Conservation (phyloP, 2,329 filamentous ascomycete genomes). For the Cryoendolithus antarcticus region DNA sequence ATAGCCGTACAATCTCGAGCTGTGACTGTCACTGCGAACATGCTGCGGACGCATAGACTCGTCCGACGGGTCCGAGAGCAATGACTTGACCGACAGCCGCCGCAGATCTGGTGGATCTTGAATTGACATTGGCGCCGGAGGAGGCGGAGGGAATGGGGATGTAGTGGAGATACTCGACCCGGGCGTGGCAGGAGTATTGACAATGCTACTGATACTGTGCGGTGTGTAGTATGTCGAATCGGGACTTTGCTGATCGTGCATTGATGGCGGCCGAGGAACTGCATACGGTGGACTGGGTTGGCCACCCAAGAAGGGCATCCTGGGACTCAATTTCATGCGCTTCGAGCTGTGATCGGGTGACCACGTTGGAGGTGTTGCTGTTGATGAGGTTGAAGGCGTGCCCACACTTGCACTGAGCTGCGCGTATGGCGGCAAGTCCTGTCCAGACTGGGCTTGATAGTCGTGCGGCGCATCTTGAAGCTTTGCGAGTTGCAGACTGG, state of each 20-base stretch:
- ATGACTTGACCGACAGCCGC: conserved; percentile 52
- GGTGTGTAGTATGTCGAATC: conserved; percentile 21
- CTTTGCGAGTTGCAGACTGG: no score
- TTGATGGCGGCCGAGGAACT: conserved; percentile 14
- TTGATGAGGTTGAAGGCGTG: not conserved
- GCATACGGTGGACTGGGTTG: conserved; percentile 15
- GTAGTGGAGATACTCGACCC: conserved; percentile 21
- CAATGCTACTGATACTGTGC: conserved; percentile 27
- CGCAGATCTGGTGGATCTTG: conserved; percentile 34
- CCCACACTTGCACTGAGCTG: no score
- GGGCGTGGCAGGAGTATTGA: conserved; percentile 33
- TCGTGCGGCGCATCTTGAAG: no score
- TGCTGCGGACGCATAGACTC: conserved; percentile 10
- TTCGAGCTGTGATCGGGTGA: conserved; percentile 26
- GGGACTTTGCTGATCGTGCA: conserved; percentile 25
- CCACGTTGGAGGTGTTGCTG: conserved; percentile 11
- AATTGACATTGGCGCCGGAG: conserved; percentile 7
- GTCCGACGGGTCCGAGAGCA: conserved; percentile 43
- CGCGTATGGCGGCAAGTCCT: no score
- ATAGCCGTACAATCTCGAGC: conserved; percentile 47
- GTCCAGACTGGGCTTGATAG: no score
- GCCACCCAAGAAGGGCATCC: conserved; percentile 6
- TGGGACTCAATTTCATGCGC: conserved; percentile 21
- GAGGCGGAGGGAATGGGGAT: conserved; percentile 15
- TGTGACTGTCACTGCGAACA: conserved; percentile 9